phyloP scores from a whole-genome alignment of 1,284 basidiomycete genomes.

The Rhodotorula sp. region DNA sequence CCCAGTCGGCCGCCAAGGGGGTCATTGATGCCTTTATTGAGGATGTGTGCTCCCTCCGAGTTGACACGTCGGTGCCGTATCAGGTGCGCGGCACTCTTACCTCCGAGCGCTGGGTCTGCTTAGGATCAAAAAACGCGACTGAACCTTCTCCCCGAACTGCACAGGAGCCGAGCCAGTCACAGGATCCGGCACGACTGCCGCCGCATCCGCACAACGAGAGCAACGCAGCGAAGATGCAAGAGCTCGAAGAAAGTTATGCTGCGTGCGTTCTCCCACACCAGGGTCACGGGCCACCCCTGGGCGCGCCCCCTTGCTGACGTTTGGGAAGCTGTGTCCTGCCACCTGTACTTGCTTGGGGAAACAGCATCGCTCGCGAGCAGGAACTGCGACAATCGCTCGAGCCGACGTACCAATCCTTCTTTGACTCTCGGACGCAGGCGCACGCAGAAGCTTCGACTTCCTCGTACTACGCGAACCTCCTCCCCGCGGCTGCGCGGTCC shows the following conservation, averaged over 20 bases:
- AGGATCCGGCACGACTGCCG: slow-evolving; percentile 17
- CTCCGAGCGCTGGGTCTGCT: no score
- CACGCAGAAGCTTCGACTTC: background rate
- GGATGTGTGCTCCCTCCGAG: slow-evolving; percentile 19
- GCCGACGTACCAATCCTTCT: slow-evolving; percentile 22
- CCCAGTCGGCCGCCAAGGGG: slow-evolving; percentile 7
- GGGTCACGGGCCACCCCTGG: background rate
- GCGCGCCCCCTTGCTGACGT: background rate
- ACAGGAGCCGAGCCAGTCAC: slow-evolving; percentile 12
- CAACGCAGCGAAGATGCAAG: slow-evolving; percentile 25
- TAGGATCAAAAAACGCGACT: no score
- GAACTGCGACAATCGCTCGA: slow-evolving; percentile 17
- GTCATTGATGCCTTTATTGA: slow-evolving; percentile 30
- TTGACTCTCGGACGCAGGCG: slow-evolving; percentile 9
- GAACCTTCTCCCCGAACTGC: background rate
- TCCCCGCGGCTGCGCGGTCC: background rate
- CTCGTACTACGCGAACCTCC: background rate
- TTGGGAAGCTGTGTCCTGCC: no score
- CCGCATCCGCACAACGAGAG: slow-evolving; percentile 38
- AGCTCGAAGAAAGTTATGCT: slow-evolving; percentile 26
- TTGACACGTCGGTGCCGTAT: slow-evolving; percentile 33
- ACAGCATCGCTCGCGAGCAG: slow-evolving; percentile 34
- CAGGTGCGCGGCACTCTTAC: slow-evolving; percentile 10
- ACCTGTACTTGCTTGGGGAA: no score
- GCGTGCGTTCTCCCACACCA: slow-evolving; percentile 18